Evolutionary conservation across 805 yeast species (phyloP), one percentile per base, ranked within the genome.

Genomic region (Lipomyces starkeyi): DNA sequence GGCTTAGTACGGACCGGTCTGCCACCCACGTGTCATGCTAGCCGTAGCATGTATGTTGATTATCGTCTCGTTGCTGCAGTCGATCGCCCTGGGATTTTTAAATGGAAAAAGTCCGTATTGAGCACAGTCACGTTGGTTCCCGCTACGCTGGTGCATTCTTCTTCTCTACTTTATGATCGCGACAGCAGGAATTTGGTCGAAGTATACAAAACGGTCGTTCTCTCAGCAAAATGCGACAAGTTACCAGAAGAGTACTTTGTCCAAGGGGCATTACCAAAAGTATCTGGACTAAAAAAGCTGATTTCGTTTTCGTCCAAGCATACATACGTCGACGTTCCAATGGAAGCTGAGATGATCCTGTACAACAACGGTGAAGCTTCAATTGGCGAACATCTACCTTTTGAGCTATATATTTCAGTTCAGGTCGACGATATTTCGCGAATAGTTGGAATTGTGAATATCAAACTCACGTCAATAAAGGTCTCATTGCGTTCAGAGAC

Each of bases 241-340:
- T 58, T 66, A 32, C 67, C 70, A 20, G 67, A 66, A 20, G 57
- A 64, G 40, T 66, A 66, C 49, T 63, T 66, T 49, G 70, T 63
- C 17, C 62, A 62, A 2, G 70, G 70, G 2, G 64, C 70, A 22
- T 25, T 66, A 37, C 58, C 62, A 14, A 53, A 22, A n/a, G 64
- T 66, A 7, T 60, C 70, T 9, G 59, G 57, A 14, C 29, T 66
- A 17, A 66, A 64, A 5, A 37, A 62, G 57, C 54, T 66, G 13
- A 43, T 66, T 62, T 40, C 58, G 17, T 22, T 62, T 40, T 62
- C 66, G 2, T 58, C 64, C 37, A 65, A 59, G 52, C 17, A 62
- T 34, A 61, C 58, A 58, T 57, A 57, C 22, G 62, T 65, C 49
- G 64, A 63, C 25, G 68, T 65, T 20, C 64, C 64, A 1, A 27